A percentile compares a stretch with the other conserved stretches of the same genome.
Evolutionary conservation across 1,139 yeast species (phyloP).

Genomic region (Taphrina wiesneri): DNA sequence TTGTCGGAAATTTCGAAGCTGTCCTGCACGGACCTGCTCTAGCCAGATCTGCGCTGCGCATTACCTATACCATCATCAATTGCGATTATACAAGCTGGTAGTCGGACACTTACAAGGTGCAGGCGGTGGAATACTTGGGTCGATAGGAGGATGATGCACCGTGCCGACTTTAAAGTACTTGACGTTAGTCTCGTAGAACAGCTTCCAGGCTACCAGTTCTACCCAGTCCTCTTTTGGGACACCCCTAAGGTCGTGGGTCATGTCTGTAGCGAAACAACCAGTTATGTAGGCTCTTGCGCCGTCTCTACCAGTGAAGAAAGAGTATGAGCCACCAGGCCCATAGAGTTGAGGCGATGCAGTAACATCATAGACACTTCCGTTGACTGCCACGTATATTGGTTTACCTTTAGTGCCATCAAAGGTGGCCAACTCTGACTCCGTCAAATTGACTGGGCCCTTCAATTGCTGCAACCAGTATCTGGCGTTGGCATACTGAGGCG

Average conservation of each 20-base stretch:
- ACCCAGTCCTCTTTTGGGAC: constrained; percentile 46
- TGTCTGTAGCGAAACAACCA: constrained; percentile 63
- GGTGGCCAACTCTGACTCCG: constrained; percentile 53
- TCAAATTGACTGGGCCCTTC: constrained; percentile 46
- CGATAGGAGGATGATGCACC: constrained; percentile 31
- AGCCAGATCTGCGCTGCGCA: constrained; percentile 15
- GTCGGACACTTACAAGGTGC: constrained; percentile 18
- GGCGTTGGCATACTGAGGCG: constrained; percentile 14
- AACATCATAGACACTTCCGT: constrained; percentile 74
- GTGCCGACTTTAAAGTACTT: constrained; percentile 29
- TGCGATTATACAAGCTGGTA: not conserved
- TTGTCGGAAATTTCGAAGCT: too few species aligned
- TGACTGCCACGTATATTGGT: constrained; percentile 67
- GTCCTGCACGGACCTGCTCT: not conserved
- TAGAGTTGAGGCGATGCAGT: constrained; percentile 56
- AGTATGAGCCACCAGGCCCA: constrained; percentile 67
- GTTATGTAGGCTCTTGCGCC: constrained; percentile 74
- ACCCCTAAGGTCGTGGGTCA: constrained; percentile 71
- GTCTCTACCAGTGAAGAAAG: constrained; percentile 65
- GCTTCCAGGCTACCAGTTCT: constrained; percentile 55
- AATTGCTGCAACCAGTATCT: constrained; percentile 28
- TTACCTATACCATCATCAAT: not conserved
- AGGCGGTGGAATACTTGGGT: constrained; percentile 24
- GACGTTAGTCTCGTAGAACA: constrained; percentile 47
- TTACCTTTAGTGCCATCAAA: constrained; percentile 57